Evolutionary conservation across 768 basidiomycete species (phyloP), one percentile per base, ranked within the genome.

Genomic region (Sporobolomyces pararoseus): DNA sequence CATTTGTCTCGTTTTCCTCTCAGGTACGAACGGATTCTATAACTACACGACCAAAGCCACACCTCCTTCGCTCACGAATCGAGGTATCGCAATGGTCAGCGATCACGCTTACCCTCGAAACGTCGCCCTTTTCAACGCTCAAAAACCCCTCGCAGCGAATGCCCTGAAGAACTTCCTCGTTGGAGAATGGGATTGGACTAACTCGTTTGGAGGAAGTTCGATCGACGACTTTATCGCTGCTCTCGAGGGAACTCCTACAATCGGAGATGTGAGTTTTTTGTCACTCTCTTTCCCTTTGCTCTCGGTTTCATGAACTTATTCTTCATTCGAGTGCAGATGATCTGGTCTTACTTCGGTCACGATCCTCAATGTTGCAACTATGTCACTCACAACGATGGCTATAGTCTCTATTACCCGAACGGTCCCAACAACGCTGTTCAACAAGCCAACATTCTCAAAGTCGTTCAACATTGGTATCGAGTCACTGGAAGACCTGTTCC

Each of bases 101-200:
- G 72, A 74, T 27, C 72, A 74, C 63, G 72, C 62, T 1, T 74
- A 74, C 50, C 72, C 72, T 1, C 61, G 72, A 10, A 67, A 70
- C 44, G 39, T 34, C 3, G 68, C 58, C 9, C 42, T 74, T 0
- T 50, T 74, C n/a, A 23, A 39, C 7, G 44, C 55, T 4, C 65
- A 74, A 49, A 27, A 60, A 19, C 17, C 32, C 3, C 50, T 70
- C 23, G 68, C 68, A 2, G n/a, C 25, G n/a, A 23, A 21, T 10
- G 13, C 7, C 13, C 5, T 4, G 29, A 74, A 74, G 72, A 32
- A 19, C 9, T 74, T 74, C 54, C 23, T 74, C 19, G 57, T 74
- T 21, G 72, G 68, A 47, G 72, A 74, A 54, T 70, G 31, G 44
- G 72, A 73, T 49, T 73, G 72, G 72, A 64, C 62, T 1, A 46